Base-by-base conservation (phyloP, 495 filamentous ascomycete species). In the Sordaria brevicollis region DNA sequence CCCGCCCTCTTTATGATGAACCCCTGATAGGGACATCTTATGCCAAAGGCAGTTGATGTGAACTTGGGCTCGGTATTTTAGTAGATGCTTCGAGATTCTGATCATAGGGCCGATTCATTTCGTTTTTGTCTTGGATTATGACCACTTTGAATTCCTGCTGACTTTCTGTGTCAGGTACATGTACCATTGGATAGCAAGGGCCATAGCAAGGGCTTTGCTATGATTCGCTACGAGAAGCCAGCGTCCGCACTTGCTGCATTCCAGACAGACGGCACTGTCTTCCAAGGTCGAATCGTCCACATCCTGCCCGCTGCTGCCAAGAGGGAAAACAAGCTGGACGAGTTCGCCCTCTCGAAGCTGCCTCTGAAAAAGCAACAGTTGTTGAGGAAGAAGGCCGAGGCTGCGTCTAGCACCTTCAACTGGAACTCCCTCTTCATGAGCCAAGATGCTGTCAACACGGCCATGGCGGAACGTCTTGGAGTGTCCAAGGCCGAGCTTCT, bases 21-120 rank as follows among this genome's bases (percentile, higher is more conserved):
- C 80, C 87, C 87, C 90, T 90, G 94, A 97, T 98, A 98, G 95
- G 95, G 95, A 97, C 94, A 98, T 86, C 93, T 91, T 89, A 97
- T 95, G 89, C 88, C 90, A 71, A 43, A 76, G 69, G 84, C 81
- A 84, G 83, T 70, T 86, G 86, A 87, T 85, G 86, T 80, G 82
- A 86, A 81, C 72, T 72, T 82, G 84, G 85, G 84, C 81, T 83
- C 80, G 82, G 79, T 84, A 86, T 88, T 87, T 87, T 88, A 87
- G 85, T 88, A 88, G 86, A 87, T 88, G 82, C 84, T 85, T 81
- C 75, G 81, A 81, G 76, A 81, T 76, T 82, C 84, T 82, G 79
- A 83, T 74, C 80, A 71, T 77, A 70, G 76, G 72, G 74, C 76
- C 72, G 43, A 71, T 75, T 71, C n/a, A 65, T 66, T 72, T 69